Conservation (phyloP, 2,329 filamentous ascomycete genomes). For the Aspergillus amoenus region DNA sequence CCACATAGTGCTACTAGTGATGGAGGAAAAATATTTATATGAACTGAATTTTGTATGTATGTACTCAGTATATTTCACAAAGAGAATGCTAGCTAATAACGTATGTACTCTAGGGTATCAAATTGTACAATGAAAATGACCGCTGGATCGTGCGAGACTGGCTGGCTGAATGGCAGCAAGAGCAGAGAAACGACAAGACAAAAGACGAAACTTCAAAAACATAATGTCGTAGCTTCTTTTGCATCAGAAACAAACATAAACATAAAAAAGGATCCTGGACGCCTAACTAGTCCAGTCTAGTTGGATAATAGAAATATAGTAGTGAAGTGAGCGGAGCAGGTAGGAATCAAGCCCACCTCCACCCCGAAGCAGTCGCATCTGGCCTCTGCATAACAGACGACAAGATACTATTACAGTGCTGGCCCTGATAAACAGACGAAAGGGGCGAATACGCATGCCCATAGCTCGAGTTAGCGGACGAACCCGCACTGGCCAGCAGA, state of each 20-base stretch:
- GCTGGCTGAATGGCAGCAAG: neutral
- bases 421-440: constrained; percentile 5
- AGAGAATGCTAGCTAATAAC: neutral
- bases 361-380: constrained; percentile 31
- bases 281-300: too few species aligned
- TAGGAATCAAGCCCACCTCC: constrained; percentile 38
- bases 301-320: neutral
- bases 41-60: neutral
- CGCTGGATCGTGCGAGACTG: too few species aligned
- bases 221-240: neutral
- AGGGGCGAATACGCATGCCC: neutral
- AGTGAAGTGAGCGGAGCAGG: neutral
- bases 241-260: neutral
- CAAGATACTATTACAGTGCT: constrained; percentile 20
- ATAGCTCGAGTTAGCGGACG: neutral
- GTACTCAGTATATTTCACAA: neutral
- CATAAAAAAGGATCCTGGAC: neutral
- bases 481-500: constrained; percentile 19
- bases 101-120: neutral
- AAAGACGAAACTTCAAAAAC: neutral
- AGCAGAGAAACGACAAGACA: neutral
- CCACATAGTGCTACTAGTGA: neutral
- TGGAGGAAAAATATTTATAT: too few species aligned
- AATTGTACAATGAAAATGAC: neutral
- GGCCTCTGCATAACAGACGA: constrained; percentile 26